These are phyloP conservation scores for Citrus glauca DNA, from an alignment of 345 rosid species.

Conservation along the genomic window DNA sequence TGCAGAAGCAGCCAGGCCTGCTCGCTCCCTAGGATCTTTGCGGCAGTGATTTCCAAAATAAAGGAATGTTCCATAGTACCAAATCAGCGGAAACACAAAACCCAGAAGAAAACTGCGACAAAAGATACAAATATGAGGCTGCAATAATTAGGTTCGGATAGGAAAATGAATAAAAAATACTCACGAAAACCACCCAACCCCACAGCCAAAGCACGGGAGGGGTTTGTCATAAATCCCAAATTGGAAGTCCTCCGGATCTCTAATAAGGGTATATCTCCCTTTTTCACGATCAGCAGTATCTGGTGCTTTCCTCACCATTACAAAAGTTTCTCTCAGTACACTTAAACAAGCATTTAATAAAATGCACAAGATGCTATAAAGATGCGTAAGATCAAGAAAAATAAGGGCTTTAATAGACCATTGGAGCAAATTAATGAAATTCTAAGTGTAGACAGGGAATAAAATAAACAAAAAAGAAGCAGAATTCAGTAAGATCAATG, in stretches of 20 bases:
- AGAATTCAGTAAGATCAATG: background rate
- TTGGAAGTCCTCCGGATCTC: slow-evolving; percentile 62
- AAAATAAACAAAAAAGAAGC: background rate
- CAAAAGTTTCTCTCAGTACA: slow-evolving; percentile 20
- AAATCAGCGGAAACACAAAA: slow-evolving; percentile 69
- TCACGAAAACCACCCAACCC: slow-evolving; percentile 97
- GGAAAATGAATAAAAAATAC: slow-evolving; percentile 28
- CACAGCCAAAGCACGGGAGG: slow-evolving; percentile 96
- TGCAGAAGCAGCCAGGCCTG: slow-evolving; percentile 97
- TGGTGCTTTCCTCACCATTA: slow-evolving; percentile 36
- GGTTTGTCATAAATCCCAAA: slow-evolving; percentile 71
- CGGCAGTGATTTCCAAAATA: slow-evolving; percentile 87
- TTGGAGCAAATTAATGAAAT: background rate
- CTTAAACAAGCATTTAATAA: background rate
- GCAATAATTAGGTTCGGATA: background rate
- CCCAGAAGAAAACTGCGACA: slow-evolving; percentile 77
- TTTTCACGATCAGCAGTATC: slow-evolving; percentile 44
- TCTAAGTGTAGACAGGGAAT: background rate
- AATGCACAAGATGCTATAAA: background rate
- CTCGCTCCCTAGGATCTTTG: slow-evolving; percentile 95
- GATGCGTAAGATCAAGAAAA: background rate
- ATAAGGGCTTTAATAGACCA: background rate
- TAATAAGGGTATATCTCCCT: slow-evolving; percentile 65
- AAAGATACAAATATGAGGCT: slow-evolving; percentile 17
- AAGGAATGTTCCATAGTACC: slow-evolving; percentile 86